Base-by-base conservation (phyloP, 139 green algal species). In the Ettlia oleoabundans region DNA sequence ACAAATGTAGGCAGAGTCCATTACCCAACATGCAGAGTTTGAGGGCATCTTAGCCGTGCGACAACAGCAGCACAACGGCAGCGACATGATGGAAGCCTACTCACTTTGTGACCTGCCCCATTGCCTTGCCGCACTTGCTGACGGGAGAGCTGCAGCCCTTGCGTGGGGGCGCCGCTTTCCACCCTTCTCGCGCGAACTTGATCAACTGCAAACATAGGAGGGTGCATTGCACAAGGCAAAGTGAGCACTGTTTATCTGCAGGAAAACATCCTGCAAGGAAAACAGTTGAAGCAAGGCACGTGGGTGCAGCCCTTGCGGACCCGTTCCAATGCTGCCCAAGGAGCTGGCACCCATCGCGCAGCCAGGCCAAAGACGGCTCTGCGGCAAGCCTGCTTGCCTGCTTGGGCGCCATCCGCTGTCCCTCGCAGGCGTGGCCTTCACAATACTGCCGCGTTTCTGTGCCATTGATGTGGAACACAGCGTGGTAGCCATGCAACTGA, bases 131-230 rank as follows among this genome's bases (percentile, higher is more conserved):
- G 52, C 84, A 88, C 4, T 41, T 28, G 51, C 52, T 75, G 53
- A 82, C 63, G 9, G 84, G 84, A 19, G 84, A 88, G 33, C 35
- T 42, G 71, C 84, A 88, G 33, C 84, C 78, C 33, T 41, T 83
- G n/a, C 70, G 62, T 13, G 84, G 79, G 35, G 53, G 18, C 32
- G 52, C 62, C 2, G 52, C 58, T 24, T 55, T 63, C 79, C 79
- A 85, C 32, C 55, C 70, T 30, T 68, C 47, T 5, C 30, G 40
- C 0, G 58, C 84, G 83, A 88, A 88, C 19, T 76, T 52, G 37
- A 66, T 2, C 41, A 88, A 35, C 78, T 84, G 66, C 66, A 58
- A 6, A 19, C 4, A 30, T 3, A 4, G 21, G 18, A 10, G n/a
- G 32, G 28, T 2, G 71, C 40, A 51, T 7, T 63, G 30, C 9